Evolutionary conservation across 305 asterid species (phyloP).

Genomic region (Withania somnifera): DNA sequence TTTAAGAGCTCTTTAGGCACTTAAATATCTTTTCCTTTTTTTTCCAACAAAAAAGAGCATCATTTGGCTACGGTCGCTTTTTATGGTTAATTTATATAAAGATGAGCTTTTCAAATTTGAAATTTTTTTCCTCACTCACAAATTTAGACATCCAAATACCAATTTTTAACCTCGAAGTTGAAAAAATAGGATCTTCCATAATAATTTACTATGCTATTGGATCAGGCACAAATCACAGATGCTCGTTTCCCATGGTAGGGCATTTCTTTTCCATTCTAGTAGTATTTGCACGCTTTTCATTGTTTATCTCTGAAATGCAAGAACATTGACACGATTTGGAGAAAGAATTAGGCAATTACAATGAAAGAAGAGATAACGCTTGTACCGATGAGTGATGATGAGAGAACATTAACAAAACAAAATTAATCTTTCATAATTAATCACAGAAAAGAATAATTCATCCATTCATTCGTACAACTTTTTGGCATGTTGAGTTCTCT

Average conservation of each 20-base stretch:
- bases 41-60: too few species aligned
- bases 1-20: too few species aligned
- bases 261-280: background rate
- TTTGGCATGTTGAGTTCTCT: slow-evolving; percentile 56
- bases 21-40: background rate
- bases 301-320: background rate
- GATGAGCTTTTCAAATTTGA: background rate
- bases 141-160: background rate
- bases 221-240: background rate
- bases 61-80: too few species aligned
- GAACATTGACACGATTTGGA: background rate
- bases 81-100: background rate
- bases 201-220: background rate
- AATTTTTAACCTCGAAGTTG: too few species aligned
- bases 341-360: background rate
- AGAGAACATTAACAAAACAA: background rate
- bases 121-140: too few species aligned
- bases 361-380: background rate
- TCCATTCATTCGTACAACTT: slow-evolving; percentile 29
- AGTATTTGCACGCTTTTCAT: background rate
- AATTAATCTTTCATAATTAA: background rate
- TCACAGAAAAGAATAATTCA: background rate
- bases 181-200: too few species aligned
- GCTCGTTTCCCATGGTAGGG: background rate
- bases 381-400: background rate